Base-by-base conservation (phyloP, 2,329 filamentous ascomycete species). In the Botrytis cinerea region DNA sequence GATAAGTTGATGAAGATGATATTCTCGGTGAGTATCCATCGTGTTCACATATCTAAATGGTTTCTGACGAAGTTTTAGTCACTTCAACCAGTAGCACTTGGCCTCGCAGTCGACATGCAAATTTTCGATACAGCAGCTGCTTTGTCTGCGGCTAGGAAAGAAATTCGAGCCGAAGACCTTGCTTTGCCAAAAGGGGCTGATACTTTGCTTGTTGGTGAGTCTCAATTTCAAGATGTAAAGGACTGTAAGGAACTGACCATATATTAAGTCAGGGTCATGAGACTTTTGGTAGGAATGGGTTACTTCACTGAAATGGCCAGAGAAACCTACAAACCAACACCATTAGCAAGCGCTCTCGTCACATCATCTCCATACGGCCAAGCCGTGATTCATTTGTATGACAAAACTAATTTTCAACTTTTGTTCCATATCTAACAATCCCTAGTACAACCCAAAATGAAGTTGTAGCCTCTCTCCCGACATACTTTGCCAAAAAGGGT, bases 211-310 rank as follows among this genome's bases (percentile, higher is more conserved):
- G 4, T 73, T 70, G 66, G 57, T 57, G 12, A 57, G 45, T 73
- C 35, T 7, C 7, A n/a, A 1, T 3, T 8, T 40, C 2, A 9
- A 35, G 8, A n/a, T 25, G n/a, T 35, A 12, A 20, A 18, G 8
- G 0, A 48, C 25, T 22, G 0, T 51, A 46, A 57, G 12, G 20
- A 45, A 57, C 38, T 70, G 2, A 61, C 12, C 3, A 5, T 43
- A 1, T 1, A n/a, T 18, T 4, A 8, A 76, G 74, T 60, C 25
- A 73, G 73, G 22, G 25, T 76, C 28, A 73, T 76, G 73, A 73
- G 75, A 70, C 73, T 75, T 2, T 28, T 76, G 2, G 62, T 64
- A 8, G 68, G 57, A 35, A 73, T 76, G 59, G 64, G 43, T 6
- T 43, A 74, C 48, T 75, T 77, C 20, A 45, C 46, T 4, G 74